These are phyloP conservation scores for Isabelozyma rhagii DNA, from an alignment of 805 yeast species.

Conservation along the genomic window DNA sequence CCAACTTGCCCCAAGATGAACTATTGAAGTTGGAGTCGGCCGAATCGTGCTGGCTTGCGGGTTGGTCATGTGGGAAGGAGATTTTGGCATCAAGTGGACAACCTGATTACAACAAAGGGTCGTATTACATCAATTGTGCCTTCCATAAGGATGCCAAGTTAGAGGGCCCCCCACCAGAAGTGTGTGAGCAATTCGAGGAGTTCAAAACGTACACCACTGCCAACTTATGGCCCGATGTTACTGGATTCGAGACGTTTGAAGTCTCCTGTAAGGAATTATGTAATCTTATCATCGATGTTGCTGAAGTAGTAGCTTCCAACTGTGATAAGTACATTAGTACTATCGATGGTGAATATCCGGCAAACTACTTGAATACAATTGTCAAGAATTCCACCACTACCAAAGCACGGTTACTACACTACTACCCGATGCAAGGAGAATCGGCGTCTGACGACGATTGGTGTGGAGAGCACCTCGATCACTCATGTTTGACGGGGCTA, in stretches of 20 bases:
- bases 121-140: slow-evolving; percentile 57
- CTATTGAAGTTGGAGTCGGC: slow-evolving; percentile 42
- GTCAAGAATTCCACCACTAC: slow-evolving; percentile 51
- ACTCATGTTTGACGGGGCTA: slow-evolving; percentile 57
- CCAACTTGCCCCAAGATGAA: slow-evolving; percentile 30
- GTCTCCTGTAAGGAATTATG: slow-evolving; percentile 36
- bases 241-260: slow-evolving; percentile 26
- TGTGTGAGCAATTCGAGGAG: slow-evolving; percentile 26
- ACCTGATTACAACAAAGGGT: slow-evolving; percentile 53
- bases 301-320: slow-evolving; percentile 48
- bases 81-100: slow-evolving; percentile 36
- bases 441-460: slow-evolving; percentile 34
- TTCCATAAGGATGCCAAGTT: slow-evolving; percentile 41
- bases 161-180: slow-evolving; percentile 45
- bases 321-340: slow-evolving; percentile 45
- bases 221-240: slow-evolving; percentile 49
- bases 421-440: slow-evolving; percentile 34
- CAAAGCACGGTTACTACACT: slow-evolving; percentile 57
- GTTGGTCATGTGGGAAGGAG: slow-evolving; percentile 63
- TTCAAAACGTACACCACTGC: slow-evolving; percentile 45
- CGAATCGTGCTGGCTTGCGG: slow-evolving; percentile 52
- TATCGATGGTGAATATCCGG: slow-evolving; percentile 23
- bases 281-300: slow-evolving; percentile 45
- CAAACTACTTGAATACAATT: slow-evolving; percentile 40
- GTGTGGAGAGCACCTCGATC: slow-evolving; percentile 65